Evolutionary conservation across 1,284 basidiomycete genomes (phyloP).

Genomic region (Sanghuangporus sanghuang): DNA sequence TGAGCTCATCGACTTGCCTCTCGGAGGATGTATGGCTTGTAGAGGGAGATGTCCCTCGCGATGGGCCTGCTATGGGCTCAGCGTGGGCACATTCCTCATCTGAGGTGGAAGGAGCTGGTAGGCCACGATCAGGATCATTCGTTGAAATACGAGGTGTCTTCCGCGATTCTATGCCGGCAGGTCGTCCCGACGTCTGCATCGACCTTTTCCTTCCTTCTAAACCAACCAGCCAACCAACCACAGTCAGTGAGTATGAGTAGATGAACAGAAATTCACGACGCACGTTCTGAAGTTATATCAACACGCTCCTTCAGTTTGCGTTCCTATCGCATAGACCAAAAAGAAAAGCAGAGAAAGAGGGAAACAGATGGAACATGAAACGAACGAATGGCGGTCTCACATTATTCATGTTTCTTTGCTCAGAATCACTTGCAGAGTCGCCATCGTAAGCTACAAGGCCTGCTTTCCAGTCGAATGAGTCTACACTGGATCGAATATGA

Average conservation of each 20-base stretch:
- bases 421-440: conserved; percentile 51
- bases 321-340: conserved; percentile 61
- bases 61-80: not conserved
- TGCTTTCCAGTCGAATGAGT: not conserved
- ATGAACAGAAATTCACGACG: conserved; percentile 20
- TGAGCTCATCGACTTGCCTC: conserved; percentile 37
- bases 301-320: conserved; percentile 39
- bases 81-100: not conserved
- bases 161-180: not conserved
- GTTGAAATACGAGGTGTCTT: not conserved
- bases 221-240: not conserved
- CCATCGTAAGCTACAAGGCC: conserved; percentile 64
- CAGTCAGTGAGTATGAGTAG: not conserved
- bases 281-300: conserved; percentile 46
- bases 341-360: conserved; percentile 54
- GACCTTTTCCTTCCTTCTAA: not conserved
- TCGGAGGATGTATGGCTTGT: conserved; percentile 1
- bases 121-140: not conserved
- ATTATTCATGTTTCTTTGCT: conserved; percentile 32
- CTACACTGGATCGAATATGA: not conserved
- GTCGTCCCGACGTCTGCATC: not conserved
- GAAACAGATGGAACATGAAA: conserved; percentile 44
- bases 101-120: not conserved
- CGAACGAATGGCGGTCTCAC: conserved; percentile 54
- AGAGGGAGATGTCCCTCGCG: conserved; percentile 2